phyloP scores from a whole-genome alignment of 331 rosid species.

The Malus hybrid region DNA sequence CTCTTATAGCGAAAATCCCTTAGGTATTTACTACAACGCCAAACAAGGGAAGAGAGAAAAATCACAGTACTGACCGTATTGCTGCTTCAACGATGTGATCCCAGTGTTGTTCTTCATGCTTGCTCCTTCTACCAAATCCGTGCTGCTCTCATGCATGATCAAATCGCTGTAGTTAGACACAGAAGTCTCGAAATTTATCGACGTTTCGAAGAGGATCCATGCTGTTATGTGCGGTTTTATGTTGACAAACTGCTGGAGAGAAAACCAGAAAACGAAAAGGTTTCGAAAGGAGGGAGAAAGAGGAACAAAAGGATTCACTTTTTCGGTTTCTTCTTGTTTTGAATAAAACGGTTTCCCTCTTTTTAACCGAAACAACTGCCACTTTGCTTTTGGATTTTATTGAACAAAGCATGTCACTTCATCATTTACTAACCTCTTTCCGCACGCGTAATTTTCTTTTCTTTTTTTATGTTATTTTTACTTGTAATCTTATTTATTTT shows the following conservation, averaged over 20 bases:
- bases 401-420: too few relatives aligned
- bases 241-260: not conserved
- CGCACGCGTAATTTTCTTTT: too few relatives aligned
- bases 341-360: constrained; percentile 12
- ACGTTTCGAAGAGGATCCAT: not conserved
- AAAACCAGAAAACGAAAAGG: not conserved
- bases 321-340: not conserved
- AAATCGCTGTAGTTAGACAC: not conserved
- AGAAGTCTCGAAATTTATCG: not conserved
- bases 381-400: not conserved
- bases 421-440: too few relatives aligned
- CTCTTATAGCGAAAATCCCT: too few relatives aligned
- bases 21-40: not conserved
- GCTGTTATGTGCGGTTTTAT: not conserved
- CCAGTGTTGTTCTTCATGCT: not conserved
- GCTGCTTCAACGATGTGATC: constrained; percentile 13
- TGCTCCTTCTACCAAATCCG: not conserved
- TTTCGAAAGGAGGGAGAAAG: not conserved
- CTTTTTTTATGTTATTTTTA: too few relatives aligned
- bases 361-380: constrained; percentile 21
- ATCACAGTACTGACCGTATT: not conserved
- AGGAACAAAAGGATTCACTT: not conserved
- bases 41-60: not conserved
- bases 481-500: too few relatives aligned
- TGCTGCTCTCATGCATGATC: not conserved